Conservation (phyloP, 1,139 yeast species). For the Pneumocystis canis region DNA sequence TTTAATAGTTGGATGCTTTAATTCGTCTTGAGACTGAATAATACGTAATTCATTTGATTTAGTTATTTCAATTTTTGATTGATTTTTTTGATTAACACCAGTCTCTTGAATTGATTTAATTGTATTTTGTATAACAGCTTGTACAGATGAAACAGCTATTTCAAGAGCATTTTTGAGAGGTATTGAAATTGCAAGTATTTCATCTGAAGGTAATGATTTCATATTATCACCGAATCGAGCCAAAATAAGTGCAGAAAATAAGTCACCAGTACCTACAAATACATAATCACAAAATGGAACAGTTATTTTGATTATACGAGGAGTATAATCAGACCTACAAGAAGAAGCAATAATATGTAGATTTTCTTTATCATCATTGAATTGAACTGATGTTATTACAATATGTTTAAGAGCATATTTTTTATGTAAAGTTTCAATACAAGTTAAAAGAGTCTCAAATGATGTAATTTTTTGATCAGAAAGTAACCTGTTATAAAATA, state of each 20-base stretch:
- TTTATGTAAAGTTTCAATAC: conserved; percentile 37
- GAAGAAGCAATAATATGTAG: conserved; percentile 45
- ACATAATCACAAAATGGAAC: conserved; percentile 50
- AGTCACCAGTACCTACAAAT: conserved; percentile 88
- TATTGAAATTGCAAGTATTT: background rate
- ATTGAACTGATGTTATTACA: conserved; percentile 49
- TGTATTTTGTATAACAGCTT: background rate
- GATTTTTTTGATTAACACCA: background rate
- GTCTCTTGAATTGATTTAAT: background rate
- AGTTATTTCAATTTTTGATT: conserved; percentile 3
- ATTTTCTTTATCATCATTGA: conserved; percentile 20
- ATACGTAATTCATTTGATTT: conserved; percentile 8
- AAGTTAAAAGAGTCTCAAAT: conserved; percentile 30
- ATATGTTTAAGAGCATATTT: conserved; percentile 43
- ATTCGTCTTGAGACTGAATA: conserved; percentile 5
- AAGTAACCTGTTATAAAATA: conserved; percentile 4
- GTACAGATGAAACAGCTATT: background rate
- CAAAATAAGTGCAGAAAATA: conserved; percentile 47
- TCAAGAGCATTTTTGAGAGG: background rate
- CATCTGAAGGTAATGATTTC: background rate
- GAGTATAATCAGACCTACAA: conserved; percentile 13
- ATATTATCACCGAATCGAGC: background rate
- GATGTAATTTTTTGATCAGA: conserved; percentile 31
- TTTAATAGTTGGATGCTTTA: background rate
- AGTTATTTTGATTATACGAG: conserved; percentile 28